Base-by-base conservation (phyloP, 345 rosid genomes). In the Eucalyptus lansdowneana region DNA sequence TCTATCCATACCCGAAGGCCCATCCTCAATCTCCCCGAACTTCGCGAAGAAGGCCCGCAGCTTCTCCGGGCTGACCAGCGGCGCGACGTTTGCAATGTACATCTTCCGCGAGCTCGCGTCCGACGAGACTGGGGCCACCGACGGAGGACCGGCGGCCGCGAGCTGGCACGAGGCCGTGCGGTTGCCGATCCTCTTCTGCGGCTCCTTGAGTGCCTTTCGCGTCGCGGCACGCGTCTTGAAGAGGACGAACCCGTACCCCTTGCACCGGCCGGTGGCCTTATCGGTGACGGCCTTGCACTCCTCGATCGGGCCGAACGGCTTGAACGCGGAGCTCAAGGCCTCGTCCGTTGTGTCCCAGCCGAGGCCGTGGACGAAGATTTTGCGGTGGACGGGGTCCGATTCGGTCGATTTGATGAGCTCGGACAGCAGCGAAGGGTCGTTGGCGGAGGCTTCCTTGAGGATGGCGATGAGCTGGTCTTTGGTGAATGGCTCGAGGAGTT, bases 1-100 rank as follows among this genome's bases (percentile, higher is more conserved):
- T 90, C 94, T 95, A 89, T 96, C 98, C 89, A 97, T 94, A 81
- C 98, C 98, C 40, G 93, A 86, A 0, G 99, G 97, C 87, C 98
- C 99, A 76, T 94, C 96, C 90, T 97, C 99, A 72, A 96, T 91
- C 92, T 97, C 97, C 29, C 99, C 98, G 42, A 89, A 97, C 89
- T 91, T 94, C 2, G 90, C 92, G 88, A 97, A 96, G 91, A 90
- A 95, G 45, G 89, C 92, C 5, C 92, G 54, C 91, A 97, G 44
- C 89, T 93, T 95, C 67, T 91, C 94, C 0, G 95, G 94, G 83
- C 94, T 96, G 29, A 94, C 50, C 44, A 93, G 95, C 11, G 94
- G 80, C 9, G 93, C 93, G 11, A 97, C 99, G 86, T 96, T 96
- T 47, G 95, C 94, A 56, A 97, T 96, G 88, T 92, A 97, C 47